Base-by-base conservation (phyloP, 805 yeast species). In the Starmera quercuum region DNA sequence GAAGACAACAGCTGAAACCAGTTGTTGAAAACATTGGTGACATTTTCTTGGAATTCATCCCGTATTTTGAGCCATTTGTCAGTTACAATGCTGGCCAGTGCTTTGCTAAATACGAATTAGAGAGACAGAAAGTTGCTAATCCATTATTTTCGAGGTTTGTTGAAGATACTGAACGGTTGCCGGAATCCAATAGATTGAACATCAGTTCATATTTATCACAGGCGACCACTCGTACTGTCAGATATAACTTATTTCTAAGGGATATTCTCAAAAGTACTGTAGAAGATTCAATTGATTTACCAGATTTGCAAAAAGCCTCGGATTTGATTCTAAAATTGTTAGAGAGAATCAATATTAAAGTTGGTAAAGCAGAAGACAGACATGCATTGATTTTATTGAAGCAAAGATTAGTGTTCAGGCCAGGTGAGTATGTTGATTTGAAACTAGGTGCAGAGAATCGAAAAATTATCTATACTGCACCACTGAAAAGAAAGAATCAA, bases 161-260 rank as follows among this genome's bases (percentile, higher is more conserved):
- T 37, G 95, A 85, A 51, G 96, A 86, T 37, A 83, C 88, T 5
- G 94, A 84, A 47, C 75, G 85, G 49, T 66, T 82, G 43, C 85
- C 85, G 4, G 95, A 84, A 63, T 75, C 86, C 24, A 73, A 95
- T 49, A 84, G 87, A 59, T 75, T 90, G 39, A 97, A 94, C 58
- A 78, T 92, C 34, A 83, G 90, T 18, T 92, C 97, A 0, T 92
- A 87, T 51, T 68, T 92, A 42, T 85, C 95, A 6, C 94, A 90
- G 51, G 97, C 97, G 33, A 88, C 95, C 2, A 87, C 96, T 12
- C 74, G 98, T 54, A 87, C 96, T 21, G 97, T 97, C 8, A 69
- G 97, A 45, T 92, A 92, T 59, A 95, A 95, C 43, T 63, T 92
- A 32, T 66, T 92, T 37, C 66, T 90, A 16, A 79, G 75, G 37